phyloP scores from a whole-genome alignment of 495 filamentous ascomycete genomes.

The Penicillium roqueforti region DNA sequence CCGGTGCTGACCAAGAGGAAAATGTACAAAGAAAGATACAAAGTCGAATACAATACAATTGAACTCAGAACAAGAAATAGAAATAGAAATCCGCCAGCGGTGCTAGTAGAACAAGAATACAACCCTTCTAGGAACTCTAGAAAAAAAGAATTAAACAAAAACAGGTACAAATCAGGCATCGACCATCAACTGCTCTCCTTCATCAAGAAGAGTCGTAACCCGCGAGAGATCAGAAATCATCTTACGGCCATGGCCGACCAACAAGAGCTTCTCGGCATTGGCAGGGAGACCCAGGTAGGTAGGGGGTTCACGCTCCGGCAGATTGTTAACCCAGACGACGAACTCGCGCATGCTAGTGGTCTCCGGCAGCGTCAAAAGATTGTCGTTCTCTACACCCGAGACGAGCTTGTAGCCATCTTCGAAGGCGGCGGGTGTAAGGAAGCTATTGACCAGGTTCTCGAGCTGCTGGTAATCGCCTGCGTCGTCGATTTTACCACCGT shows the following conservation, averaged over 20 bases:
- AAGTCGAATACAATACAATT: constrained; percentile 15
- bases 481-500: constrained; percentile 97
- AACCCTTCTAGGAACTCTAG: not conserved
- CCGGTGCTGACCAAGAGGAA: not conserved
- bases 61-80: constrained; percentile 6
- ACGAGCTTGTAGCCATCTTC: constrained; percentile 90
- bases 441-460: constrained; percentile 61
- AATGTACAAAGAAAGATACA: constrained; percentile 16
- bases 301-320: constrained; percentile 94
- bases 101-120: not conserved
- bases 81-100: constrained; percentile 28
- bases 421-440: constrained; percentile 83
- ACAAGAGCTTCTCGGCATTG: constrained; percentile 92
- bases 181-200: constrained; percentile 86
- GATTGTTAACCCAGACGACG: constrained; percentile 80
- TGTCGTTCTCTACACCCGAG: constrained; percentile 54
- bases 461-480: constrained; percentile 78
- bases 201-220: constrained; percentile 82
- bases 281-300: constrained; percentile 95
- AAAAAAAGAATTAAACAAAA: constrained; percentile 4
- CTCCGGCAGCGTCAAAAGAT: constrained; percentile 68
- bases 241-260: constrained; percentile 82
- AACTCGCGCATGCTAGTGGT: constrained; percentile 83
- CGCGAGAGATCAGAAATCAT: constrained; percentile 80
- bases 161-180: constrained; percentile 40